Base-by-base conservation (phyloP, 495 filamentous ascomycete species). In the Cercophora sp. region DNA sequence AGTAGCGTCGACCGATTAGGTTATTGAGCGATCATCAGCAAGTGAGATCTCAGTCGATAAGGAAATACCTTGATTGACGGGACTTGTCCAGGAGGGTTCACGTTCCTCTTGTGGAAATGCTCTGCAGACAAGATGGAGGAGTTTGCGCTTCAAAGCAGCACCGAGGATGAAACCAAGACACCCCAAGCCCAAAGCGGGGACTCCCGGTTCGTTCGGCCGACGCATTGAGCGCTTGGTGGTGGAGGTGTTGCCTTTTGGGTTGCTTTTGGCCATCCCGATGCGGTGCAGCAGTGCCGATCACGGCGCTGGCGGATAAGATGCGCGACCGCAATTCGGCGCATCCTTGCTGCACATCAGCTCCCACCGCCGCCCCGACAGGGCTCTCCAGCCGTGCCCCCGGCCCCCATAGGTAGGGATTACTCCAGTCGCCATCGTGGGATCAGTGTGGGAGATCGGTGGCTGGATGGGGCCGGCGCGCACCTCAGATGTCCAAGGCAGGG, bases 381-480 rank as follows among this genome's bases (percentile, higher is more conserved):
- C n/a, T n/a, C n/a, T n/a, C n/a, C n/a, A n/a, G n/a, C n/a, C n/a
- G n/a, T n/a, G n/a, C n/a, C n/a, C n/a, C n/a, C n/a, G 32, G 32
- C 32, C 32, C 32, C 32, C 32, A 35, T 15, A 35, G 32, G 16
- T 10, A 15, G 29, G 13, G 29, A 6, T 32, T 32, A 32, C 13
- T 32, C 29, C 29, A 6, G 8, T 6, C 29, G 6, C 29, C 29
- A 6, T 13, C 29, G 29, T 6, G 32, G 37, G 37, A 41, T 41
- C 37, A 18, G 37, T 41, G 37, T 16, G 16, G 37, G 37, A 41
- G 37, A 41, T 41, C 37, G 37, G 37, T 41, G 37, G 37, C 37
- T 41, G 37, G 37, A 41, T 19, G 13, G 18, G n/a, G n/a, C n/a
- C n/a, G n/a, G n/a, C n/a, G n/a, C n/a, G n/a, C n/a, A n/a, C n/a